phyloP scores from a whole-genome alignment of 495 filamentous ascomycete genomes.

The Penicillium alfredii region DNA sequence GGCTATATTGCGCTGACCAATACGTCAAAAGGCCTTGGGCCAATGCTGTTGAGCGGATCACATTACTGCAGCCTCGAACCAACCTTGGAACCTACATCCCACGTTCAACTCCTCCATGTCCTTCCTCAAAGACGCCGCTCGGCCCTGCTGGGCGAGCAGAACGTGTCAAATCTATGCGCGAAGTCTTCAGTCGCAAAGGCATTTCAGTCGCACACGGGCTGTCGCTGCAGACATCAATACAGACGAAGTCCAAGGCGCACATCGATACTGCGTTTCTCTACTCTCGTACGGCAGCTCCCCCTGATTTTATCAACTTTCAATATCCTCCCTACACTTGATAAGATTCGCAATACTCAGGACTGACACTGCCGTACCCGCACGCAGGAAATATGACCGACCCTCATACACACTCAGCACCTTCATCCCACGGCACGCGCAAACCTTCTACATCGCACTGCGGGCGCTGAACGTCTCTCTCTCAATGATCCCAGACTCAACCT shows the following conservation, averaged over 20 bases:
- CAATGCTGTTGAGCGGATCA: constrained; percentile 30
- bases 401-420: constrained; percentile 83
- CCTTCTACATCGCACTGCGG: constrained; percentile 85
- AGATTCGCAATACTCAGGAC: not conserved
- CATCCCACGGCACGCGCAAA: constrained; percentile 61
- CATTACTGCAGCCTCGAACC: no score
- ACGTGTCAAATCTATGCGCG: constrained; percentile 8
- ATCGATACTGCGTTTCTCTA: constrained; percentile 50
- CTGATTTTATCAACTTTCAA: not conserved
- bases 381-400: constrained; percentile 79
- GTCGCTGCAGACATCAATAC: constrained; percentile 15
- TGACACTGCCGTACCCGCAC: no score
- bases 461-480: constrained; percentile 91
- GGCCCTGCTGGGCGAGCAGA: constrained; percentile 16
- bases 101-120: constrained; percentile 21
- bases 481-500: constrained; percentile 79
- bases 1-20: constrained; percentile 6
- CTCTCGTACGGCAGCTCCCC: constrained; percentile 41
- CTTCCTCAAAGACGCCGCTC: constrained; percentile 16
- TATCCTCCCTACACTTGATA: not conserved
- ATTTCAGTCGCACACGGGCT: constrained; percentile 20
- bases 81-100: no score
- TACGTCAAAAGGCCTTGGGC: constrained; percentile 4
- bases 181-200: constrained; percentile 12
- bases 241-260: constrained; percentile 50